phyloP scores from a whole-genome alignment of 164 flowering plant species.

The Liquidambar formosana region DNA sequence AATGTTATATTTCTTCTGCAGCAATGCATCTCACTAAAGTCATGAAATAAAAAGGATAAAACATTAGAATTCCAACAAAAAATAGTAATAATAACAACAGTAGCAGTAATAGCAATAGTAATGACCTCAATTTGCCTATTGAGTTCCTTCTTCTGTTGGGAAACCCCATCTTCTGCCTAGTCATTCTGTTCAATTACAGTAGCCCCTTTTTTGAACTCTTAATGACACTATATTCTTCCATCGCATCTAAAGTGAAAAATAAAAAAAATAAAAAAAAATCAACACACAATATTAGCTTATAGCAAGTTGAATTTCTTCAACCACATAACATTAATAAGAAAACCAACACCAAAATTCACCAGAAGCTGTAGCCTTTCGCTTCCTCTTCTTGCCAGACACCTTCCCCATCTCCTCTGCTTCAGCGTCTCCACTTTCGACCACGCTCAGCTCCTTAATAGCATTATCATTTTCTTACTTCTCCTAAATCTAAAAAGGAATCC shows the following conservation, averaged over 20 bases:
- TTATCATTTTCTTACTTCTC: conserved; percentile 42
- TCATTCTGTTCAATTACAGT: conserved; percentile 27
- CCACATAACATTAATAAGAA: background rate
- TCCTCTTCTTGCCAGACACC: conserved; percentile 52
- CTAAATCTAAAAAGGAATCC: too few species aligned
- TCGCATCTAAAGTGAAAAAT: conserved; percentile 53
- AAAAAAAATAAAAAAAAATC: background rate
- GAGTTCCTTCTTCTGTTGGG: conserved; percentile 48
- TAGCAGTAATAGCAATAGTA: background rate
- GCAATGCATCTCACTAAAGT: conserved; percentile 61
- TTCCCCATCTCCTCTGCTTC: conserved; percentile 16
- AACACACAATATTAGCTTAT: background rate
- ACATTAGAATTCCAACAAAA: background rate
- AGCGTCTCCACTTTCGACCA: conserved; percentile 21
- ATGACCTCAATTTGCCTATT: conserved; percentile 76
- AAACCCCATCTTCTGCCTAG: conserved; percentile 17
- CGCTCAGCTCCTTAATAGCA: conserved; percentile 16
- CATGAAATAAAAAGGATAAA: conserved; percentile 9
- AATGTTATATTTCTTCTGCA: conserved; percentile 71
- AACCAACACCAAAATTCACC: conserved; percentile 31
- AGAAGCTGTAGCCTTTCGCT: conserved; percentile 43
- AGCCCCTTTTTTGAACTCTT: conserved; percentile 42
- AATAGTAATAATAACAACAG: background rate
- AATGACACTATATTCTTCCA: conserved; percentile 74
- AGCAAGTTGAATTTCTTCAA: background rate